Percentiles rank a stretch among this genome's conserved stretches.
phyloP scores from a whole-genome alignment of 2,329 filamentous ascomycete genomes.

The Stagonosporopsis rhizophila region DNA sequence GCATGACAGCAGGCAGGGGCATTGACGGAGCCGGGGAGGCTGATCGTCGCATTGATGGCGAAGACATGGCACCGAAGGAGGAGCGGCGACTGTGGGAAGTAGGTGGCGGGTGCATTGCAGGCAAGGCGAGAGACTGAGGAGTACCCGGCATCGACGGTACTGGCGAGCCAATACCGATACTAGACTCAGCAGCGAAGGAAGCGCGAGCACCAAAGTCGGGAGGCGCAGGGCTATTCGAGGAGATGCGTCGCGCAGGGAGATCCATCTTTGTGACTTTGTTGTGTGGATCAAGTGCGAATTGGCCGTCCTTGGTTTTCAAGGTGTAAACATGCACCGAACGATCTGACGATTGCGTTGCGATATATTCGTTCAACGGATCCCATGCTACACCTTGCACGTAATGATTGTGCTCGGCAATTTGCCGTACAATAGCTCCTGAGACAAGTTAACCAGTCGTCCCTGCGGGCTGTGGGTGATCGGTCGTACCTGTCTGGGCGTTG shows the following conservation, averaged over 20 bases:
- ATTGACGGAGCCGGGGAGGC: constrained; percentile 92
- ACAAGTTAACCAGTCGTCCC: constrained; percentile 24
- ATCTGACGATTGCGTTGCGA: constrained; percentile 97
- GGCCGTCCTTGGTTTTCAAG: constrained; percentile 93
- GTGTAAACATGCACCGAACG: constrained; percentile 98
- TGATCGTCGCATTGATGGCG: constrained; percentile 79
- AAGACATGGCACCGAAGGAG: constrained; percentile 74
- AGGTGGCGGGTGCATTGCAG: constrained; percentile 89
- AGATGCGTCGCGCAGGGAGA: constrained; percentile 87
- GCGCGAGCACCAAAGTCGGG: constrained; percentile 76
- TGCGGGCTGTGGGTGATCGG: constrained; percentile 14
- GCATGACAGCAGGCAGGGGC: constrained; percentile 93
- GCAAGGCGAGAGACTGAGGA: constrained; percentile 84
- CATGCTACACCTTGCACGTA: constrained; percentile 98
- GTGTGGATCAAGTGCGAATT: constrained; percentile 82
- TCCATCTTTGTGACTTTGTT: constrained; percentile 90
- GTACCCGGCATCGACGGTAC: constrained; percentile 91
- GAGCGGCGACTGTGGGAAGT: constrained; percentile 93
- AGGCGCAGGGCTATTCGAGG: constrained; percentile 89
- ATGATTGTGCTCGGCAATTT: constrained; percentile 96
- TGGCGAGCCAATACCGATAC: constrained; percentile 73
- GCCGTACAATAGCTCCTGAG: constrained; percentile 66
- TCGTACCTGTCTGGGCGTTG: constrained; percentile 84
- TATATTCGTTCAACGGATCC: constrained; percentile 98
- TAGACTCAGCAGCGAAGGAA: constrained; percentile 65